Conservation (phyloP, 1,284 basidiomycete species). For the Puccinia coronata region DNA sequence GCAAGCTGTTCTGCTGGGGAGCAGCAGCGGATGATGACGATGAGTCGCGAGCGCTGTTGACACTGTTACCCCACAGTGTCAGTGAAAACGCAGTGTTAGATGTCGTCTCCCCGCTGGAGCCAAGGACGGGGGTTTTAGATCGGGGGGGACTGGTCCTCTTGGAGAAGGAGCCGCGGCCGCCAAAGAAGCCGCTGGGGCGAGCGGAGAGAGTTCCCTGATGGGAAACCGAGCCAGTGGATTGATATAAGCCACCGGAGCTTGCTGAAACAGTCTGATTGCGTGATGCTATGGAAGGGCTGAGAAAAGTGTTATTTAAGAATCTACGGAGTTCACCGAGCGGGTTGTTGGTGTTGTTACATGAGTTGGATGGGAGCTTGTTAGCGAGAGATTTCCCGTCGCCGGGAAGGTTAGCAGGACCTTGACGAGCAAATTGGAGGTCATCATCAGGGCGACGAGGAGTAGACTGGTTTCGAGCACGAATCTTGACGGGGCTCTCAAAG, state of each 20-base stretch:
- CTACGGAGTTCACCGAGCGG: not conserved
- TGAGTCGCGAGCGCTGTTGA: not conserved
- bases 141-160: not conserved
- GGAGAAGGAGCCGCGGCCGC: not conserved
- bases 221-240: not conserved
- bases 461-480: constrained; percentile 24
- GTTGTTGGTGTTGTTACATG: constrained; percentile 1
- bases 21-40: too few species aligned
- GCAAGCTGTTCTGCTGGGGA: constrained; percentile 73
- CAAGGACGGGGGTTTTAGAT: not conserved
- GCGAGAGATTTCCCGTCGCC: not conserved
- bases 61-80: too few species aligned
- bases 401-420: not conserved
- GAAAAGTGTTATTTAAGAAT: constrained; percentile 17
- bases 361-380: not conserved
- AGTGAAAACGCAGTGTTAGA: not conserved
- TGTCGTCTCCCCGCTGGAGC: not conserved
- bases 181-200: not conserved
- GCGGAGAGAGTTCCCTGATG: not conserved
- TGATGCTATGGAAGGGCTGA: not conserved
- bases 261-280: not conserved
- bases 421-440: not conserved
- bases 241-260: not conserved
- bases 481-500: constrained; percentile 25
- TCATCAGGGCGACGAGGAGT: not conserved